Evolutionary conservation across 352 stramenopile genomes (phyloP).

Genomic region (Phytophthora idaei): DNA sequence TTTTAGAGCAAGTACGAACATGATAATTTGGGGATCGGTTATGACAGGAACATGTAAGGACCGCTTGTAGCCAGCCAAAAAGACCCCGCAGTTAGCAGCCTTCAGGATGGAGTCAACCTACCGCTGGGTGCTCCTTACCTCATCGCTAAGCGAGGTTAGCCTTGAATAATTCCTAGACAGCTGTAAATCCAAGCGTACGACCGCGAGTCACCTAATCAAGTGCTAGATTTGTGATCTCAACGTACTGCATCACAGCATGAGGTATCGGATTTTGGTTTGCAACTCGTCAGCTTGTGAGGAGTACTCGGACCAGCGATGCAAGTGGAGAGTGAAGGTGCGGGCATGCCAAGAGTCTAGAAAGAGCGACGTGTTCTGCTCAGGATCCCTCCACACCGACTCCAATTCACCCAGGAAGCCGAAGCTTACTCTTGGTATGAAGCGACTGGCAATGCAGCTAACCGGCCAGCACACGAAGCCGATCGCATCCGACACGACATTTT

Average conservation of each 20-base stretch:
- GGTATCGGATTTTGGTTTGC: background rate
- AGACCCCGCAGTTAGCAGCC: too few species aligned
- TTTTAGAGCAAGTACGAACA: too few species aligned
- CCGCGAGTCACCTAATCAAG: background rate
- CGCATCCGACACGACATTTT: slow-evolving; percentile 2
- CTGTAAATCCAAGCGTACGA: background rate
- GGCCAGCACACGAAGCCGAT: slow-evolving; percentile 5
- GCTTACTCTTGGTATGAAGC: background rate
- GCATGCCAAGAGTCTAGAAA: background rate
- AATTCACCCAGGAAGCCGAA: background rate
- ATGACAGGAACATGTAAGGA: too few species aligned
- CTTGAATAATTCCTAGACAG: background rate
- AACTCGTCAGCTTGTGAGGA: background rate
- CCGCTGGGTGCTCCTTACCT: too few species aligned
- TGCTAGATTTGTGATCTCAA: background rate
- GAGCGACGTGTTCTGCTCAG: background rate
- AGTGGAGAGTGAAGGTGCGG: background rate
- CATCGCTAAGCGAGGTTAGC: too few species aligned
- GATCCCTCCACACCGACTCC: background rate
- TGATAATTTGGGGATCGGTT: too few species aligned
- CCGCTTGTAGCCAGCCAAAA: too few species aligned
- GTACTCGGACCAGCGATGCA: background rate
- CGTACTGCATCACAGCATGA: background rate
- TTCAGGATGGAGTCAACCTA: too few species aligned
- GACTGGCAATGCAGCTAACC: background rate